These are phyloP conservation scores for Furcasterigmium sp. DNA, from an alignment of 2,329 filamentous ascomycete genomes.

Conservation along the genomic window DNA sequence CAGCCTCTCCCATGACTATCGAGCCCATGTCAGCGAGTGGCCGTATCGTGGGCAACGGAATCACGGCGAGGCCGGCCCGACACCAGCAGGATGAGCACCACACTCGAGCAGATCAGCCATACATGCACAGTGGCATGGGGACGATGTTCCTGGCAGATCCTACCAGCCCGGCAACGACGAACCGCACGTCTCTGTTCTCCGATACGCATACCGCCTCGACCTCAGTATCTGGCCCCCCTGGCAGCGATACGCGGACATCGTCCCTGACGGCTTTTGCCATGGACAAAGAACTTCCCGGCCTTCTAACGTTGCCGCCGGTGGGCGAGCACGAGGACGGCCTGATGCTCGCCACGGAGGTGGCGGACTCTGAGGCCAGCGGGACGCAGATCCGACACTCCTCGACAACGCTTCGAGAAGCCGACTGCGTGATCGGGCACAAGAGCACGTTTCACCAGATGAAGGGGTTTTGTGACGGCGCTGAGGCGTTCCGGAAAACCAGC, in stretches of 20 bases:
- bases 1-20: not conserved
- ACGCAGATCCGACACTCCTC: not conserved
- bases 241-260: constrained; percentile 2
- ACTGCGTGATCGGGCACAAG: constrained; percentile 20
- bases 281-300: not conserved
- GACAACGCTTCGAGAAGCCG: constrained; percentile 1
- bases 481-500: constrained; percentile 25
- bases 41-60: not conserved
- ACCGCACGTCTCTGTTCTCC: constrained; percentile 7
- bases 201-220: constrained; percentile 2
- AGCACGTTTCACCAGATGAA: constrained; percentile 28
- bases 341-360: constrained; percentile 9
- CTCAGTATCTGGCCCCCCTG: not conserved
- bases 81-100: not conserved
- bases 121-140: not conserved
- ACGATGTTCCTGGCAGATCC: not conserved
- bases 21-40: not conserved
- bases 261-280: constrained; percentile 2
- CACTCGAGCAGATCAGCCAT: not conserved
- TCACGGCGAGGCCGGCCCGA: not conserved
- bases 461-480: constrained; percentile 33
- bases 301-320: not conserved
- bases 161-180: constrained; percentile 8
- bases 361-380: not conserved
- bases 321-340: constrained; percentile 6